Evolutionary conservation across 805 yeast species (phyloP).

Genomic region (Pichia cephalocereana): DNA sequence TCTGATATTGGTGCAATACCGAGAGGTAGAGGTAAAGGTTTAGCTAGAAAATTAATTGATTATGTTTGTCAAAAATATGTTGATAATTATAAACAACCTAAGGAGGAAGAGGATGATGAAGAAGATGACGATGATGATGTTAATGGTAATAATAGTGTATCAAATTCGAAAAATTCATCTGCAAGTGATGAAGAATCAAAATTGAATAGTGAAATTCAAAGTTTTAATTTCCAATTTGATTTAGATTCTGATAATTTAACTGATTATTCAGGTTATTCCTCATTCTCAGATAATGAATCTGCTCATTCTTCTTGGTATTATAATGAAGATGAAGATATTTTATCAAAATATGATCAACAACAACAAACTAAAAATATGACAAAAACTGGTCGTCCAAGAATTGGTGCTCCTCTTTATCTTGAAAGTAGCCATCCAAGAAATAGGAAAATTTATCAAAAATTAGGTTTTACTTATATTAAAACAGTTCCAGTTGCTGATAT

Average conservation of each 20-base stretch:
- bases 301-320: constrained; percentile 28
- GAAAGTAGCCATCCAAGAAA: constrained; percentile 51
- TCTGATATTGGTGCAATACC: constrained; percentile 52
- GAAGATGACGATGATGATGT: constrained; percentile 11
- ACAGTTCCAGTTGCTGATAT: constrained; percentile 28
- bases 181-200: constrained; percentile 20
- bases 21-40: constrained; percentile 49
- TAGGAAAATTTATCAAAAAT: constrained; percentile 41
- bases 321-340: constrained; percentile 26
- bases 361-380: constrained; percentile 12
- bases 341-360: constrained; percentile 25
- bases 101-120: constrained; percentile 9
- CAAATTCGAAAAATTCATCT: neutral
- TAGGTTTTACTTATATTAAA: constrained; percentile 38
- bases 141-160: neutral
- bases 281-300: constrained; percentile 25
- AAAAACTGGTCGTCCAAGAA: constrained; percentile 15
- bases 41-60: constrained; percentile 43
- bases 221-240: constrained; percentile 26
- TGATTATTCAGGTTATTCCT: constrained; percentile 27
- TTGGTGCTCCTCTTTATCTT: constrained; percentile 35
- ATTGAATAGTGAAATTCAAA: constrained; percentile 26
- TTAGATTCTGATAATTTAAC: constrained; percentile 26
- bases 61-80: constrained; percentile 40
- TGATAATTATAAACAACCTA: constrained; percentile 20